phyloP scores from a whole-genome alignment of 1,284 basidiomycete species.

The Marasmius sp. region DNA sequence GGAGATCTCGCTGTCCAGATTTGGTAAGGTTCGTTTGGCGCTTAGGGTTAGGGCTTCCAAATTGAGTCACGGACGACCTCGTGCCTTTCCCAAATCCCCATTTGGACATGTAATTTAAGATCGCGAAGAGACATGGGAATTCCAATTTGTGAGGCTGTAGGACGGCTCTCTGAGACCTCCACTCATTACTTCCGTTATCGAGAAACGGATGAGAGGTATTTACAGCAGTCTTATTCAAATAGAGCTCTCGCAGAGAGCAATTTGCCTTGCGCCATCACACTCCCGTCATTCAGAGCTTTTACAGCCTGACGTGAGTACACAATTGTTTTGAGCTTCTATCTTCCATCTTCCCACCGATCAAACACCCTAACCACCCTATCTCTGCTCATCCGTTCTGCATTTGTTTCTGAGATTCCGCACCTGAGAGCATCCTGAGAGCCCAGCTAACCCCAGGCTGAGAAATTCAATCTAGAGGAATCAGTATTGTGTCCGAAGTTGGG shows the following conservation, averaged over 20 bases:
- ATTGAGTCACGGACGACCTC: background rate
- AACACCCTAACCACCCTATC: background rate
- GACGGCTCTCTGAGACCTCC: background rate
- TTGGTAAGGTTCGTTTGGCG: background rate
- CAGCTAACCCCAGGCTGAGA: no score
- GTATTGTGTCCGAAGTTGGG: no score
- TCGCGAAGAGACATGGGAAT: background rate
- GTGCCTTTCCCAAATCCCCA: background rate
- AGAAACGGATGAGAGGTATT: background rate
- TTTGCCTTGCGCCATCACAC: background rate
- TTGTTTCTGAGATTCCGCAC: no score
- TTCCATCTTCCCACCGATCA: slow-evolving; percentile 3
- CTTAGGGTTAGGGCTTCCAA: background rate
- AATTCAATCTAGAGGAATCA: no score
- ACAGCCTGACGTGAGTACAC: background rate
- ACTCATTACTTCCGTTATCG: background rate
- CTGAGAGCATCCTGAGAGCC: no score
- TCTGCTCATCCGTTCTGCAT: background rate
- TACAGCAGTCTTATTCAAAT: background rate
- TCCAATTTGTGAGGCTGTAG: background rate
- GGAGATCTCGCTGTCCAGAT: background rate
- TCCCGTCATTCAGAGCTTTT: background rate
- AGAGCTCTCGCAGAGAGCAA: no score
- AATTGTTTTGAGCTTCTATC: background rate
- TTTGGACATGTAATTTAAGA: background rate